Base-by-base conservation (phyloP, 805 yeast species). In the Barnettozyma populi region DNA sequence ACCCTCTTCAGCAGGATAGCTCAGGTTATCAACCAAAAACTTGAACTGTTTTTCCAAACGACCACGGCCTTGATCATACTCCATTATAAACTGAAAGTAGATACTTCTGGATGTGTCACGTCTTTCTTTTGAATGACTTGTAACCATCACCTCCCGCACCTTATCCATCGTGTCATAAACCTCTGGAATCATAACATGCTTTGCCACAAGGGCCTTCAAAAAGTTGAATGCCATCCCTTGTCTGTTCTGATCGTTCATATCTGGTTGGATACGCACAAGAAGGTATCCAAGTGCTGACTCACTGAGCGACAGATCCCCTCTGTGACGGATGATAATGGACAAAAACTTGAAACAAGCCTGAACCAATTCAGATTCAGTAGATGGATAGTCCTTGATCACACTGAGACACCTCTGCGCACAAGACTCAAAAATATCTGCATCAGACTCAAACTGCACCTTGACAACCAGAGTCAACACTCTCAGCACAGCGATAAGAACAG, bases 21-120 rank as follows among this genome's bases (percentile, higher is more conserved):
- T 75, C 53, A 94, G 69, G 63, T 94, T 94, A 47, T 79, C 79
- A 8, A 90, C 86, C 65, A 94, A 72, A 61, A 84, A 82, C 53
- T 83, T 80, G 67, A 92, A 83, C 54, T 88, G 95, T 56, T 84
- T 86, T 53, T 86, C 94, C 42, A 94, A 64, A 53, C 88, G 78
- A 4, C 92, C 90, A 57, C 82, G 76, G 29, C 98, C 90, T 68
- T 92, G 97, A 57, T 96, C 98, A 60, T 87, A 94, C 57, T 90
- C 96, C 85, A 89, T 85, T 60, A 94, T 68, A 57, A 94, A 94
- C 57, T 83, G 90, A 63, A 80, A 85, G 62, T 81, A 94, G 2
- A 86, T 80, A 53, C 87, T 78, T 65, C 98, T 77, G 8, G 97
- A 80, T 65, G 86, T 82, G 57, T 85, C 90, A 49, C 98, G 75